Evolutionary conservation across 345 rosid species (phyloP).

Genomic region (Raphanus sativus): DNA sequence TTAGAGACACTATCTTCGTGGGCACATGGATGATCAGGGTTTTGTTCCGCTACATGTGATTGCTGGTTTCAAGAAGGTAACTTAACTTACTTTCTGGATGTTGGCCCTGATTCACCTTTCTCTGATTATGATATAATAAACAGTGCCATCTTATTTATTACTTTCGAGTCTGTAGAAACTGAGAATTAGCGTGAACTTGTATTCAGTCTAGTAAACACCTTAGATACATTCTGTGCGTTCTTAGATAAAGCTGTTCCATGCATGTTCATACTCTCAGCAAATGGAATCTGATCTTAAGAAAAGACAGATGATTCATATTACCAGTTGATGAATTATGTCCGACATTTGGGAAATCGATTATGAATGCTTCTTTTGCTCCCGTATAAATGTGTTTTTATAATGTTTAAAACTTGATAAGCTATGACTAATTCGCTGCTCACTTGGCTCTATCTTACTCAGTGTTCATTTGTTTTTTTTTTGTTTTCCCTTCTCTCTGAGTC

Average conservation of each 20-base stretch:
- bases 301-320: neutral
- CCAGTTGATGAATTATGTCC: neutral
- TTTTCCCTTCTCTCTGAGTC: neutral
- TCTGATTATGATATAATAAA: conserved; percentile 1
- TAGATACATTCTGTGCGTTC: conserved; percentile 4
- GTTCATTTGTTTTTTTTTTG: neutral
- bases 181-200: neutral
- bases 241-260: conserved; percentile 14
- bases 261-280: neutral
- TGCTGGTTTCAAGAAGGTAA: conserved; percentile 80
- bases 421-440: neutral
- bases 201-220: neutral
- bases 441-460: conserved; percentile 7
- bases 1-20: conserved; percentile 75
- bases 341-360: neutral
- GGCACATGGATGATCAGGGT: conserved; percentile 86
- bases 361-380: neutral
- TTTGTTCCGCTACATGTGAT: conserved; percentile 70
- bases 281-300: conserved; percentile 6
- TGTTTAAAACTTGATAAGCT: neutral
- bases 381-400: neutral
- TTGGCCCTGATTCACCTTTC: neutral
- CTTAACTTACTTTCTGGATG: conserved; percentile 24
- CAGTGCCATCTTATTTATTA: neutral
- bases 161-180: neutral